Evolutionary conservation across 768 basidiomycete genomes (phyloP).

Genomic region (Sporobolomyces pararoseus): DNA sequence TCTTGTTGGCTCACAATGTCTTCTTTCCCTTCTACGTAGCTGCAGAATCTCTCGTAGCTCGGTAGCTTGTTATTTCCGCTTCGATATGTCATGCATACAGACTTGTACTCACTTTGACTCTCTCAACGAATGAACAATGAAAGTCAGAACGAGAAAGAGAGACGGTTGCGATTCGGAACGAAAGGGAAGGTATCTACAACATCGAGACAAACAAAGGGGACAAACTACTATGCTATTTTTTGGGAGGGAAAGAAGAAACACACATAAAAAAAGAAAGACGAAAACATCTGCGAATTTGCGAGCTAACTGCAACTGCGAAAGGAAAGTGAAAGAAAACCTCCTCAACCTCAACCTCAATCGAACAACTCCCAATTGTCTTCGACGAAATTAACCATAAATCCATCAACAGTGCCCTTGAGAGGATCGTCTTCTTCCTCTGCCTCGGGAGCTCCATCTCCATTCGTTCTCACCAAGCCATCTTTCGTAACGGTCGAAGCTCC

Average conservation of each 20-base stretch:
- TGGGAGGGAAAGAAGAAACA: neutral
- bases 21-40: neutral
- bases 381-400: constrained; percentile 69
- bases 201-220: neutral
- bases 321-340: too few species aligned
- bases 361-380: constrained; percentile 50
- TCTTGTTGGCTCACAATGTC: neutral
- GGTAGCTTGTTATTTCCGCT: neutral
- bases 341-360: constrained; percentile 16
- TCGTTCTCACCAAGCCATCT: constrained; percentile 51
- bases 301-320: too few species aligned
- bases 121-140: neutral
- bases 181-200: constrained; percentile 7
- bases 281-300: too few species aligned
- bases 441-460: constrained; percentile 50
- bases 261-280: too few species aligned
- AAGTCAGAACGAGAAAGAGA: neutral
- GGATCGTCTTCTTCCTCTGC: constrained; percentile 49
- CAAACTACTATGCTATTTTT: constrained; percentile 6
- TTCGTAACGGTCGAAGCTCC: constrained; percentile 49
- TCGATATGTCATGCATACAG: neutral
- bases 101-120: neutral
- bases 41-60: neutral
- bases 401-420: constrained; percentile 70
- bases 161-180: neutral